phyloP scores from a whole-genome alignment of 2,329 filamentous ascomycete species.

The Cercospora citrullina region DNA sequence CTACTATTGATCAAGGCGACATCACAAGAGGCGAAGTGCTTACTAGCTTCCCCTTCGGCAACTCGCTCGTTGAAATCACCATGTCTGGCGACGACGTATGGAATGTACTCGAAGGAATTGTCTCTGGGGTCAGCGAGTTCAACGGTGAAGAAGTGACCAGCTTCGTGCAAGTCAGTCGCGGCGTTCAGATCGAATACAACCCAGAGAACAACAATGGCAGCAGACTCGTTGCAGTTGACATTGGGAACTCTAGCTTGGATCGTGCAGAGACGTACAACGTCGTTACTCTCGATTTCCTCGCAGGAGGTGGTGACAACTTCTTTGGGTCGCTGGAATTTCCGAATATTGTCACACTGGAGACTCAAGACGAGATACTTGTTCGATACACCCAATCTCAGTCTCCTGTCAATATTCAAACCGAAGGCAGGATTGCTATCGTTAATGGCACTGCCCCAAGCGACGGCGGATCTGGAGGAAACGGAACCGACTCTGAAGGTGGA shows the following conservation, averaged over 20 bases:
- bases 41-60: conserved; percentile 66
- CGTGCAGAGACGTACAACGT: conserved; percentile 54
- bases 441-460: conserved; percentile 19
- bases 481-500: neutral
- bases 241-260: conserved; percentile 53
- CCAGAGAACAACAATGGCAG: conserved; percentile 51
- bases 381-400: conserved; percentile 52
- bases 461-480: conserved; percentile 4
- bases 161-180: conserved; percentile 61
- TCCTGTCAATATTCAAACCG: conserved; percentile 54
- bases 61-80: conserved; percentile 60
- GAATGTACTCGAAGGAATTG: conserved; percentile 60
- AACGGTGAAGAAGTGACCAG: conserved; percentile 57
- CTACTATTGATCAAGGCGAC: conserved; percentile 60
- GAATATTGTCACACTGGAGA: conserved; percentile 52
- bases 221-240: conserved; percentile 55
- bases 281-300: conserved; percentile 64
- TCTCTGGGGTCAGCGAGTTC: conserved; percentile 56
- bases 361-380: conserved; percentile 56
- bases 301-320: conserved; percentile 64
- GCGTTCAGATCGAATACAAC: conserved; percentile 60
- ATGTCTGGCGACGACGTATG: conserved; percentile 57
- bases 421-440: conserved; percentile 48
- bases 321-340: conserved; percentile 38
- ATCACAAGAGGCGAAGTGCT: conserved; percentile 65